Evolutionary conservation across 768 basidiomycete genomes (phyloP), one percentile per base, ranked within the genome.

Genomic region (Leucosporidium creatinivorum): DNA sequence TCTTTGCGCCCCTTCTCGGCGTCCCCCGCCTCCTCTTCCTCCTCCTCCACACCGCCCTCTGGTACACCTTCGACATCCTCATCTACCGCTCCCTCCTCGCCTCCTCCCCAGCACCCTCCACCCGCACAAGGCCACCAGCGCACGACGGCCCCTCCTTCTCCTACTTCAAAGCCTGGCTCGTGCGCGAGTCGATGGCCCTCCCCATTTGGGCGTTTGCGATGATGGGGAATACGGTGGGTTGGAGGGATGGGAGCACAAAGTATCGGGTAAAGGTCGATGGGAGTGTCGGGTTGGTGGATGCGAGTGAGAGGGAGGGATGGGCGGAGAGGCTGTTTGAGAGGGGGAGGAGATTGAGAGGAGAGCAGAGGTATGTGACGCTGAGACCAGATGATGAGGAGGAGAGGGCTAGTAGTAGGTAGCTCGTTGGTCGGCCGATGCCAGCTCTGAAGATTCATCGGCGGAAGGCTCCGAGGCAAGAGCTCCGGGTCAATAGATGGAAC

Each of bases 201-300:
- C 96, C 96, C 13, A 90, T 98, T 65, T 99, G 87, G 85, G 58
- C 87, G 10, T 80, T 87, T 69, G 94, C 89, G 9, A 84, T 99
- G 50, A 78, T 87, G 59, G 92, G 93, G 33, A 82, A 85, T 76
- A 85, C 86, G 65, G 90, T 99, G 39, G 81, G 82, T 1, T 99
- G 96, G 96, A 83, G 96, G 75, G 72, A 75, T 33, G 94, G 93
- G 0, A 82, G 80, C 75, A 83, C 77, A 6, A 44, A 44, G 70
- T 99, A 97, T 78, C 58, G 49, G 15, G 70, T 72, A 0, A 26
- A 52, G 48, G 39, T 51, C 0, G 70, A 72, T 47, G 70, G 70
- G 26, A 69, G 60, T 44, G 70, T 72, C 18, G 10, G 65, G 19
- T 56, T 60, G 23, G 59, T 68, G 4, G 15, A 21, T 0, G 62